Base-by-base conservation (phyloP, 768 basidiomycete genomes). In the Dentipellis fragilis region DNA sequence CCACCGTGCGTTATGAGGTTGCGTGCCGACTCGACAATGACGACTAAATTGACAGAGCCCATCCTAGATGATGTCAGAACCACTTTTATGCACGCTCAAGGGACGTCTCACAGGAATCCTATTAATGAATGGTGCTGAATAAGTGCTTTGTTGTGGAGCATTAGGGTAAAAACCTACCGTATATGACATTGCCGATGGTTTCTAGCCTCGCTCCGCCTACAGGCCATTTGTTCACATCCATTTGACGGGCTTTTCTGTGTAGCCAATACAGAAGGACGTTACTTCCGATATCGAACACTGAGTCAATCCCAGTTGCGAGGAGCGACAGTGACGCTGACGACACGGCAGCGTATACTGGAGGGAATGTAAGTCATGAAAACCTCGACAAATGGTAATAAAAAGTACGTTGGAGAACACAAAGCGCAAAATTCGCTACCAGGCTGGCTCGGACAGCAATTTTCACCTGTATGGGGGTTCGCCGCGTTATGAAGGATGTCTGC, bases 141-240 rank as follows among this genome's bases (percentile, higher is more conserved):
- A 10, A 34, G 4, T n/a, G 36, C 23, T 19, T 56, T 55, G 38
- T 8, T 50, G 58, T 52, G 48, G 36, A 61, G 57, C 35, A 56
- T 53, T 57, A 29, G 5, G 11, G 11, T 29, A 10, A 11, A 35
- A 11, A 38, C 70, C 58, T 47, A 81, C 90, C 92, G 62, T 93
- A 95, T 54, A 90, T 73, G 57, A 93, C 83, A 63, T 94, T 93
- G 11, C 89, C 90, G 54, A 92, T 90, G 4, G 89, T 93, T 67
- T 93, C 89, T 47, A 96, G 76, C 49, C 92, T 79, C n/a, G 87
- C 81, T 38, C 93, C 93, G 50, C 93, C 86, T 3, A 92, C 87
- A 29, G 94, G 93, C 93, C 92, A 97, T 61, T 88, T 88, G 68
- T 86, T 90, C 45, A 73, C 61, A 64, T 96, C 93, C 58, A 95